Evolutionary conservation across 2,329 filamentous ascomycete genomes (phyloP).

Genomic region (Neocucurbitaria cava): DNA sequence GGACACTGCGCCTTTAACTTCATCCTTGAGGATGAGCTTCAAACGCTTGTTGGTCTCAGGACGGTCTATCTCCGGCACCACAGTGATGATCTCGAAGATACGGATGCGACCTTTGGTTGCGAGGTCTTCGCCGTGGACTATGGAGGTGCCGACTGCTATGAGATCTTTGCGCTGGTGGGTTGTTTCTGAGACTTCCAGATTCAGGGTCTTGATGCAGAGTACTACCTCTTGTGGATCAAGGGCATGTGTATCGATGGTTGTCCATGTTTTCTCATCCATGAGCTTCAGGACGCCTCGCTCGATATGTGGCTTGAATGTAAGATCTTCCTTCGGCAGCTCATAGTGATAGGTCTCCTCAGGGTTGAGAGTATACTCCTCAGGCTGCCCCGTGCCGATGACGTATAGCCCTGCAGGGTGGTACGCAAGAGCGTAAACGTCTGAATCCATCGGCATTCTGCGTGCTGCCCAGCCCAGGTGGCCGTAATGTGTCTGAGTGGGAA

Average conservation of each 20-base stretch:
- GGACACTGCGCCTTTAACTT: slow-evolving; percentile 91
- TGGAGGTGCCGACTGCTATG: slow-evolving; percentile 82
- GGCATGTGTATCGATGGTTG: slow-evolving; percentile 75
- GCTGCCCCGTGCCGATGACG: slow-evolving; percentile 72
- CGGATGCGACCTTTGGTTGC: slow-evolving; percentile 84
- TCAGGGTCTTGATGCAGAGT: slow-evolving; percentile 81
- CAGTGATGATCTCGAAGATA: slow-evolving; percentile 88
- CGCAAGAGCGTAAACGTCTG: slow-evolving; percentile 74
- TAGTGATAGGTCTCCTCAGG: slow-evolving; percentile 84
- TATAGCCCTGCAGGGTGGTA: slow-evolving; percentile 83
- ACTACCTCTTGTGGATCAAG: slow-evolving; percentile 79
- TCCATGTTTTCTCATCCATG: slow-evolving; percentile 78
- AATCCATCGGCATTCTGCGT: slow-evolving; percentile 71
- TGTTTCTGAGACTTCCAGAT: slow-evolving; percentile 87
- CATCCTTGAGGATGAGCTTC: slow-evolving; percentile 86
- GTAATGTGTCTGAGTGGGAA: slow-evolving; percentile 72
- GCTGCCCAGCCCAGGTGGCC: slow-evolving; percentile 78
- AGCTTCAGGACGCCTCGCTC: slow-evolving; percentile 79
- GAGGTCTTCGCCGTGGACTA: slow-evolving; percentile 89
- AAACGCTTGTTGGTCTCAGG: slow-evolving; percentile 87
- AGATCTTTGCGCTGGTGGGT: slow-evolving; percentile 86
- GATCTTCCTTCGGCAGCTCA: slow-evolving; percentile 75
- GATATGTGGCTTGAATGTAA: slow-evolving; percentile 68
- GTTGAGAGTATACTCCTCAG: slow-evolving; percentile 74
- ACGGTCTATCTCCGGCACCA: slow-evolving; percentile 85